Evolutionary conservation across 1,139 yeast species (phyloP), one percentile per base, ranked within the genome.

Genomic region (Geotrichum candidum): DNA sequence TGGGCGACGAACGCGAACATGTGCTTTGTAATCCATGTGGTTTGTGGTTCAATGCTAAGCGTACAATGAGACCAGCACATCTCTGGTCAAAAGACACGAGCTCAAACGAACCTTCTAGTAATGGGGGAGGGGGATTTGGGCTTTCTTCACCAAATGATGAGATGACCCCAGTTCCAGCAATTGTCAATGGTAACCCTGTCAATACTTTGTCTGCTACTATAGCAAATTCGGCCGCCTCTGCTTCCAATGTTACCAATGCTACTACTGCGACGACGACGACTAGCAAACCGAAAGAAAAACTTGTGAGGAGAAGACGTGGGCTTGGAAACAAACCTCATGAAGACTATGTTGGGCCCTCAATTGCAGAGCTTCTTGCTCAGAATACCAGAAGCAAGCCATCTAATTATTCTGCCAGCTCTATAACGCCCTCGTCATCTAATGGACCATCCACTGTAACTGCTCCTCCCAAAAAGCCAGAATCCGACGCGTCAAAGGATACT

Each of bases 21-120:
- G 27, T 66, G 31, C 66, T 75, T 46, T 75, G 78, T 65, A 75
- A 75, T 60, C 75, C 78, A 5, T 76, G 78, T 64, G 78, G 78
- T 1, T 65, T 76, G 10, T 76, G 74, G 68, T 72, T 66, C 62
- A 65, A 66, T 51, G 61, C 69, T 45, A 73, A 76, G 63, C 67
- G 68, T 52, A 64, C 66, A 27, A 72, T 74, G 76, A 66, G 78
- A 38, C 78, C 78, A 18, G 57, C 56, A 4, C 61, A 59, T 23
- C 50, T 55, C 18, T 59, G 61, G 61, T 25, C 57, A 2, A 54
- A 53, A 35, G 52, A 53, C 29, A 33, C 38, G 15, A 48, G 29
- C 15, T 27, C 13, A 9, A 27, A 15, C 10, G 51, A 41, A 27
- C 10, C 18, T 41, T n/a, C 48, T 15, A 18, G 48, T 41, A 41